phyloP scores from a whole-genome alignment of 2,329 filamentous ascomycete species.

The Verticillium nonalfalfae region DNA sequence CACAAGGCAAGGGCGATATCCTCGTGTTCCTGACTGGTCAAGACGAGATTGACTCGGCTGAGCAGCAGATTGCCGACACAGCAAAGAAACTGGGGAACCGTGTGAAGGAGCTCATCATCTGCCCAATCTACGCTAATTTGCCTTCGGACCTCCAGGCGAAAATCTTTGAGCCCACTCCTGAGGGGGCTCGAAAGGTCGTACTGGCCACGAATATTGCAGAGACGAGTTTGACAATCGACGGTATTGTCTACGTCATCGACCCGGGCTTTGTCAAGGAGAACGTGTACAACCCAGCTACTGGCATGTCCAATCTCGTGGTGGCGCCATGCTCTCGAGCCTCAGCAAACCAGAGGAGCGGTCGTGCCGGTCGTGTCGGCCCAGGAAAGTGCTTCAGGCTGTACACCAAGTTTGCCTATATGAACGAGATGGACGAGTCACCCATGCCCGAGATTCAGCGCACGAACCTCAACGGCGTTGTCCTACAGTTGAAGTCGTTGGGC shows the following conservation, averaged over 20 bases:
- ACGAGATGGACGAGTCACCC: conserved; percentile 88
- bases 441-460: conserved; percentile 91
- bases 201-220: conserved; percentile 96
- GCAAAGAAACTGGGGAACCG: conserved; percentile 79
- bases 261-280: conserved; percentile 95
- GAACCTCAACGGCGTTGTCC: conserved; percentile 76
- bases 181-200: conserved; percentile 81
- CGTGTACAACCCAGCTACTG: conserved; percentile 82
- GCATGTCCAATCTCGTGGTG: conserved; percentile 87
- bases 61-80: conserved; percentile 78
- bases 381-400: conserved; percentile 93
- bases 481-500: conserved; percentile 82
- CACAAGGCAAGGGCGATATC: conserved; percentile 80
- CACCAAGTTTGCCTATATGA: conserved; percentile 89
- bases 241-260: conserved; percentile 93
- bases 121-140: conserved; percentile 90
- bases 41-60: conserved; percentile 89
- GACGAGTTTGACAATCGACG: conserved; percentile 91
- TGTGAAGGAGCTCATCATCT: conserved; percentile 80
- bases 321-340: conserved; percentile 88
- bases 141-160: conserved; percentile 86
- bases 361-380: conserved; percentile 85
- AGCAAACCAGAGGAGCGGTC: conserved; percentile 86
- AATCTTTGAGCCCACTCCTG: conserved; percentile 90
- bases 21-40: conserved; percentile 93